Evolutionary conservation across 148 eudicot genomes (phyloP).

Genomic region (Cornus controversa): DNA sequence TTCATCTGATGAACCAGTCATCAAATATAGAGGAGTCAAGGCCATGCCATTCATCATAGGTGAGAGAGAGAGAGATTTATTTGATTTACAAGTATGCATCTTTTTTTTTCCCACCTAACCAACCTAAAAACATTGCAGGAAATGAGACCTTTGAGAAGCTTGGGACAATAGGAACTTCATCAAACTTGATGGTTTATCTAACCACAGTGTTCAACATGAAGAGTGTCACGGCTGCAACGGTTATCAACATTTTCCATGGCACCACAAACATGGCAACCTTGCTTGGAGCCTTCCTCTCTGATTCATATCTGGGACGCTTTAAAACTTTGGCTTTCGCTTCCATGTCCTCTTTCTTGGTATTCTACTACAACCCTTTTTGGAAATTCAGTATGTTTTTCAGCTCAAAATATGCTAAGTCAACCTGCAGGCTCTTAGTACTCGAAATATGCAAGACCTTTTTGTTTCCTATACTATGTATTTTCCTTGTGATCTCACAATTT

Average conservation of each 20-base stretch:
- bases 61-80: not conserved
- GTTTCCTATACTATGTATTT: not conserved
- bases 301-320: constrained; percentile 5
- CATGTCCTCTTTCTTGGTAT: constrained; percentile 8
- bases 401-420: too few relatives aligned
- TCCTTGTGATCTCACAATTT: not conserved
- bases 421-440: too few relatives aligned
- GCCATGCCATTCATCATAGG: constrained; percentile 39
- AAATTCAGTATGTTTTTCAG: not conserved
- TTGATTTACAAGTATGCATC: not conserved
- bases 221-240: constrained; percentile 1
- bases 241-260: not conserved
- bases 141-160: constrained; percentile 18
- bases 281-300: constrained; percentile 10
- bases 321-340: constrained; percentile 9
- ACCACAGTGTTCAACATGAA: constrained; percentile 14
- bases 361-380: not conserved
- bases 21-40: constrained; percentile 31
- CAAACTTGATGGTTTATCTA: constrained; percentile 7
- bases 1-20: not conserved
- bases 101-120: not conserved
- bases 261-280: constrained; percentile 4
- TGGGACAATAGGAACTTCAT: constrained; percentile 12
- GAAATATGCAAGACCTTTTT: not conserved
- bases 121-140: not conserved